Conservation (phyloP, 116 monocot species). For the Papilionanthe hybrid region DNA sequence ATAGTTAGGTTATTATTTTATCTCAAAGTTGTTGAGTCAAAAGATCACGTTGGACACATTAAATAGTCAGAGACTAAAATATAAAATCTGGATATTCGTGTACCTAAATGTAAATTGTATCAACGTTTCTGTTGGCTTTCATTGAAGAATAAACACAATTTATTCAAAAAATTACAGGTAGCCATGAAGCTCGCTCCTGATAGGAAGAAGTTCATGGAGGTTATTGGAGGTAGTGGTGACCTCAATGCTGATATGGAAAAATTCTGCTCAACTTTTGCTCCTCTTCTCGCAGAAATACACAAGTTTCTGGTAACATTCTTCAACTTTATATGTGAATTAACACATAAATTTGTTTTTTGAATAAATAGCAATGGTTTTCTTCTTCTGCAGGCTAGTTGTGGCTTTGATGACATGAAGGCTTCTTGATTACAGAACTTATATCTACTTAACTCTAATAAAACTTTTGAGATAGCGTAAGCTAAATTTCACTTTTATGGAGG, state of each 20-base stretch:
- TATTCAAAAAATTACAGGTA: conserved; percentile 30
- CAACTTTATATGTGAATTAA: not conserved
- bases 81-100: not conserved
- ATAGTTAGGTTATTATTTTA: too few species aligned
- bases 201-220: conserved; percentile 95
- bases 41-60: too few species aligned
- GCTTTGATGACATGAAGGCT: conserved; percentile 74
- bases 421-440: conserved; percentile 28
- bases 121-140: not conserved
- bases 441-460: not conserved
- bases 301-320: conserved; percentile 56
- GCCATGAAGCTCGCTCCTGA: conserved; percentile 95
- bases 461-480: not conserved
- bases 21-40: too few species aligned
- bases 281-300: conserved; percentile 81
- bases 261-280: conserved; percentile 66
- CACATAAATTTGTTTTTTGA: not conserved
- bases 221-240: conserved; percentile 67
- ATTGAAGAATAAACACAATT: not conserved
- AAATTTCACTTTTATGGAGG: too few species aligned
- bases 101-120: not conserved
- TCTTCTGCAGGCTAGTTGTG: conserved; percentile 63
- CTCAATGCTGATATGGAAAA: conserved; percentile 66
- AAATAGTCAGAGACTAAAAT: too few species aligned
- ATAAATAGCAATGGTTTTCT: not conserved